phyloP scores from a whole-genome alignment of 2,329 filamentous ascomycete genomes.

The Trichophyton verrucosum region DNA sequence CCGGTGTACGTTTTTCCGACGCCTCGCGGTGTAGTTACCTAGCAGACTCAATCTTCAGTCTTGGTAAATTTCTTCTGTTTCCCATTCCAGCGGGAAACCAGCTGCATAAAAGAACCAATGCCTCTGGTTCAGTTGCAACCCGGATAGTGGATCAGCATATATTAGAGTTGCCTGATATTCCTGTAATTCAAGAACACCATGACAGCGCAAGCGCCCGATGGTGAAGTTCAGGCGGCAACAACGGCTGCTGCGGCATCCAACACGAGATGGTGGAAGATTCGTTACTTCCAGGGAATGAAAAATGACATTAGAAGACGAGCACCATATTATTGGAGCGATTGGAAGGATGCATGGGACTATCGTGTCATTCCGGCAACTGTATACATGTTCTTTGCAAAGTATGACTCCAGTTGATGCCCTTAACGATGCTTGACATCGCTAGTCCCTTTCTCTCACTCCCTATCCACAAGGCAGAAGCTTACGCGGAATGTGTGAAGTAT shows the following conservation, averaged over 20 bases:
- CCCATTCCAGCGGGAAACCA: not conserved
- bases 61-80: not conserved
- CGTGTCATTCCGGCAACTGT: slow-evolving; percentile 74
- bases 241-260: slow-evolving; percentile 12
- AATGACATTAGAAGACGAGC: slow-evolving; percentile 62
- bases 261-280: slow-evolving; percentile 58
- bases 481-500: slow-evolving; percentile 45
- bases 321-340: slow-evolving; percentile 72
- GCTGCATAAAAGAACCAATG: not conserved
- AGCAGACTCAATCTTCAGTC: not conserved
- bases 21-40: not conserved
- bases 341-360: slow-evolving; percentile 81
- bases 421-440: slow-evolving; percentile 3
- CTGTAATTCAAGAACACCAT: not conserved
- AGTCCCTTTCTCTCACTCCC: not conserved
- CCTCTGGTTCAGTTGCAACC: not conserved
- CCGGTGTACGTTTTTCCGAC: not conserved
- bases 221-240: slow-evolving; percentile 2
- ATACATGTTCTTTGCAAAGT: slow-evolving; percentile 96
- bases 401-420: slow-evolving; percentile 22
- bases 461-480: slow-evolving; percentile 7
- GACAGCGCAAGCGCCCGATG: not conserved
- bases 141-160: not conserved
- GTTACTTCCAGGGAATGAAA: slow-evolving; percentile 64
- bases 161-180: not conserved